Conservation (phyloP, 441 rosid genomes). For the Pelargonium citronellum region DNA sequence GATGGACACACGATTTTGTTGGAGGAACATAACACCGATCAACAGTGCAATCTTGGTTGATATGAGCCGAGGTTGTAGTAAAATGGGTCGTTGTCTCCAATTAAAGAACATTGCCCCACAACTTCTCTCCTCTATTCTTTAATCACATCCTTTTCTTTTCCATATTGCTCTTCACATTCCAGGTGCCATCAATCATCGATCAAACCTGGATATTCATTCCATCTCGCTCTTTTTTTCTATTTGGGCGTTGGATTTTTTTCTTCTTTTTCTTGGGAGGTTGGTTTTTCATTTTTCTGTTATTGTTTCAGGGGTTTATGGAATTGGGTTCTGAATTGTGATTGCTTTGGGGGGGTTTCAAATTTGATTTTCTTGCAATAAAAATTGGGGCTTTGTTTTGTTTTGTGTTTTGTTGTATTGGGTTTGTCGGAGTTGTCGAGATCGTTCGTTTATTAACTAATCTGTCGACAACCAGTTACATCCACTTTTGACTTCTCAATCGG, state of each 20-base stretch:
- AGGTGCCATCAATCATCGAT: conserved; percentile 1
- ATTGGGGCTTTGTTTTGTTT: neutral
- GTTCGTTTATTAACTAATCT: conserved; percentile 14
- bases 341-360: neutral
- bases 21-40: no score
- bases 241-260: neutral
- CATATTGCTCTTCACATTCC: neutral
- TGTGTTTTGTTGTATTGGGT: conserved; percentile 22
- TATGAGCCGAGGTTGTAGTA: no score
- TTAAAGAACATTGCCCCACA: no score
- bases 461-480: conserved; percentile 23
- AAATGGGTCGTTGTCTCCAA: no score
- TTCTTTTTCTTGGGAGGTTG: neutral
- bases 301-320: neutral
- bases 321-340: neutral
- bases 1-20: no score
- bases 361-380: neutral
- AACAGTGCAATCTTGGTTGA: no score
- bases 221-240: neutral
- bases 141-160: neutral
- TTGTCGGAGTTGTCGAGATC: conserved; percentile 32
- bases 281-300: neutral
- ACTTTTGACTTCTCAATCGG: conserved; percentile 13
- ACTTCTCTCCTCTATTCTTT: neutral
- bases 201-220: neutral